Percentiles rank a stretch among this genome's conserved stretches.
Conservation (phyloP, 2,329 filamentous ascomycete species). For the Xylaria sp. region DNA sequence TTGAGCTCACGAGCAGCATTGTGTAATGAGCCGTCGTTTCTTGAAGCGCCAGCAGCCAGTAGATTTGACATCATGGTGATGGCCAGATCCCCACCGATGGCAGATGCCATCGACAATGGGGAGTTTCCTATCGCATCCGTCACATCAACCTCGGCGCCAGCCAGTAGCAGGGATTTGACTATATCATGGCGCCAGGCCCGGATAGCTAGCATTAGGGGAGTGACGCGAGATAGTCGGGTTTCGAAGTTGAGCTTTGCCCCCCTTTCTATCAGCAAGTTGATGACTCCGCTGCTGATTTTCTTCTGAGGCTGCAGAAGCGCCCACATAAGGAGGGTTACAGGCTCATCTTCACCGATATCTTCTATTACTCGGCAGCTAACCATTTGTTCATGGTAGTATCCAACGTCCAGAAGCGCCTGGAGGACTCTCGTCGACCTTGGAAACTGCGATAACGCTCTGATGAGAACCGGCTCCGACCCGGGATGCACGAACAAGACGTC, state of each 20-base stretch:
- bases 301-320: constrained; percentile 65
- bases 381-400: constrained; percentile 62
- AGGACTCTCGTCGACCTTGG: constrained; percentile 58
- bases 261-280: constrained; percentile 57
- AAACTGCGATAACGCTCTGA: constrained; percentile 57
- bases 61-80: constrained; percentile 58
- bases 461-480: constrained; percentile 50
- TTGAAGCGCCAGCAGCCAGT: constrained; percentile 57
- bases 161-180: constrained; percentile 57
- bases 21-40: constrained; percentile 68
- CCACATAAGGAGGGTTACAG: constrained; percentile 62
- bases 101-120: constrained; percentile 62
- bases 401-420: constrained; percentile 56
- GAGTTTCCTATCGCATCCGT: constrained; percentile 60
- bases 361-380: constrained; percentile 47
- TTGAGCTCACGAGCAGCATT: constrained; percentile 65
- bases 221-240: constrained; percentile 54
- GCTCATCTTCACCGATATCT: constrained; percentile 54
- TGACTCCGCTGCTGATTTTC: constrained; percentile 59
- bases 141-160: constrained; percentile 62
- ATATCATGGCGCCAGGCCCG: constrained; percentile 58
- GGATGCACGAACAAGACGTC: constrained; percentile 52
- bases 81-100: constrained; percentile 55
- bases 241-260: constrained; percentile 62
- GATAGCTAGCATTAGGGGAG: constrained; percentile 63